Conservation (phyloP, 352 stramenopile genomes). For the Albugo candida region DNA sequence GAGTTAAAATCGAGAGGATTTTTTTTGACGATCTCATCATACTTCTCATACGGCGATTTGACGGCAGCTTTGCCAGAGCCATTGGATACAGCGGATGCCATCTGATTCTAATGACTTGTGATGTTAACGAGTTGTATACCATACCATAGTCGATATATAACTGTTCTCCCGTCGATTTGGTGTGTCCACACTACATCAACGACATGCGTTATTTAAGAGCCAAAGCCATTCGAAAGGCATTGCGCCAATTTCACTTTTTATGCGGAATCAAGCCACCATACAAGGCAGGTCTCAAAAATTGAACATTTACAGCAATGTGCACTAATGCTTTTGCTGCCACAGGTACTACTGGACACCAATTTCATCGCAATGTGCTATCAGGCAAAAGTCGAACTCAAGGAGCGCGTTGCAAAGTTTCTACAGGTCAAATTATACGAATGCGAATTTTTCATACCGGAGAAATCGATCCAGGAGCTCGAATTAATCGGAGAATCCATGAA, state of each 20-base stretch:
- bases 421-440: conserved; percentile 57
- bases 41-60: conserved; percentile 26
- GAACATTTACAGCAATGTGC: no score
- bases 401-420: conserved; percentile 62
- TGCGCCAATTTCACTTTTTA: conserved; percentile 76
- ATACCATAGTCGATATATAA: background rate
- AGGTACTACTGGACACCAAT: conserved; percentile 65
- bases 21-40: conserved; percentile 25
- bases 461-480: conserved; percentile 50
- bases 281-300: conserved; percentile 14
- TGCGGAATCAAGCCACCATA: conserved; percentile 75
- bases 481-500: conserved; percentile 39
- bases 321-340: background rate
- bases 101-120: background rate
- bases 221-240: conserved; percentile 74
- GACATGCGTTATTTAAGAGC: conserved; percentile 60
- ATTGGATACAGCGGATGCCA: background rate
- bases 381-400: conserved; percentile 69
- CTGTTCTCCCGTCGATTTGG: no score
- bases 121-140: no score
- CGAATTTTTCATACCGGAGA: conserved; percentile 50
- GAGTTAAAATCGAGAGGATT: conserved; percentile 70
- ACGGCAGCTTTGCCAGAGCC: background rate
- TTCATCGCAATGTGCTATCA: conserved; percentile 76
- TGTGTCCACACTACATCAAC: background rate